Conservation (phyloP, 805 yeast genomes). For the Candida ovalis region DNA sequence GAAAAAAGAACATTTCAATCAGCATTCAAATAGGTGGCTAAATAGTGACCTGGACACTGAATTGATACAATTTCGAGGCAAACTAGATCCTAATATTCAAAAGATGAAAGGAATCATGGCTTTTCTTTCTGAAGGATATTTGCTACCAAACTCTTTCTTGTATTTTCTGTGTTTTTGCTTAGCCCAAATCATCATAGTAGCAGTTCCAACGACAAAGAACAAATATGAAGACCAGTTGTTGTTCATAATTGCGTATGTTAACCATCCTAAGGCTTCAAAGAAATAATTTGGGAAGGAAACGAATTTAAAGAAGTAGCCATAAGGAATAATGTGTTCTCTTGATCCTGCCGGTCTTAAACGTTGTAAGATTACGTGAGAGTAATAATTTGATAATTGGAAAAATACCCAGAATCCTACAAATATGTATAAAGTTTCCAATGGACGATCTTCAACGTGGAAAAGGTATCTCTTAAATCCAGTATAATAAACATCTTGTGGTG, state of each 20-base stretch:
- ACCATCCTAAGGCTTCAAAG: slow-evolving; percentile 80
- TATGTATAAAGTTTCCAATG: slow-evolving; percentile 28
- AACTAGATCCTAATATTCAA: no score
- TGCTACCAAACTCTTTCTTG: slow-evolving; percentile 64
- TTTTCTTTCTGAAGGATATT: slow-evolving; percentile 76
- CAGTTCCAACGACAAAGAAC: slow-evolving; percentile 66
- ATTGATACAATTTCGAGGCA: neutral
- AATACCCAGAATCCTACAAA: slow-evolving; percentile 46
- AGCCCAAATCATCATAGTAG: slow-evolving; percentile 93
- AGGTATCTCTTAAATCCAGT: slow-evolving; percentile 27
- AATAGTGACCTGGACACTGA: no score
- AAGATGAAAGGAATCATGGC: slow-evolving; percentile 74
- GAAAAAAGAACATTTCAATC: no score
- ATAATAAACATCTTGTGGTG: slow-evolving; percentile 25
- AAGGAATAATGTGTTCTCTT: slow-evolving; percentile 65
- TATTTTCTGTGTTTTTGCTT: slow-evolving; percentile 73
- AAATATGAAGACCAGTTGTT: slow-evolving; percentile 75
- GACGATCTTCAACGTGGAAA: slow-evolving; percentile 43
- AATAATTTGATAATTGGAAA: slow-evolving; percentile 69
- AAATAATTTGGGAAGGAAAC: slow-evolving; percentile 95
- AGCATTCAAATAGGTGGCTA: no score
- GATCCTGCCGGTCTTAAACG: slow-evolving; percentile 51
- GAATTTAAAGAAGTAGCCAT: slow-evolving; percentile 76
- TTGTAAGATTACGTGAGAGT: slow-evolving; percentile 66
- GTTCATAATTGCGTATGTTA: slow-evolving; percentile 61